phyloP scores from a whole-genome alignment of 2,329 filamentous ascomycete species.

The Colletotrichum sp. region DNA sequence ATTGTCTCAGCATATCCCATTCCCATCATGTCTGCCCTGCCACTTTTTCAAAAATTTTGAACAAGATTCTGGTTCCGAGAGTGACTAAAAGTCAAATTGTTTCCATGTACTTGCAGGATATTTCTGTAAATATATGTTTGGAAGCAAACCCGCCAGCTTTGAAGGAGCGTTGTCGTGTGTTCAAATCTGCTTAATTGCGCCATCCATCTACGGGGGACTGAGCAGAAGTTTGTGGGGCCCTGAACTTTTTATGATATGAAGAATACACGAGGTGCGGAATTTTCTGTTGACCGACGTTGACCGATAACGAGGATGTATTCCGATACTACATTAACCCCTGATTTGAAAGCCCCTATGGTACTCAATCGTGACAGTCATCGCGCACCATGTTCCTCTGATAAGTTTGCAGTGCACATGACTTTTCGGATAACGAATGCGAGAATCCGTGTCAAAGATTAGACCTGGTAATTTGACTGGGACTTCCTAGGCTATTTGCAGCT shows the following conservation, averaged over 20 bases:
- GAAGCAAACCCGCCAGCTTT: not conserved
- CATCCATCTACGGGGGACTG: not conserved
- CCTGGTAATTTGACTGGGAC: not conserved
- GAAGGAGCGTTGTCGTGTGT: not conserved
- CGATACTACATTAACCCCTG: not conserved
- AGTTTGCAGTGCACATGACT: not conserved
- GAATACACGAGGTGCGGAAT: not conserved
- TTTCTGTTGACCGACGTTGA: not conserved
- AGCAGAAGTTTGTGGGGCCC: not conserved
- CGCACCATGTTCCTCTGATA: not conserved
- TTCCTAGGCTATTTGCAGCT: not conserved
- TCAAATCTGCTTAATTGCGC: not conserved
- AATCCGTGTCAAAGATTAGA: not conserved
- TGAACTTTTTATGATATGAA: not conserved
- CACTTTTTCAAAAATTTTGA: not conserved
- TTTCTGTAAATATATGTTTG: not conserved
- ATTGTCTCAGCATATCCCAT: not conserved
- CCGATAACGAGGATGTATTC: not conserved
- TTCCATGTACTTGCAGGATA: not conserved
- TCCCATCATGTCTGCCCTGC: not conserved
- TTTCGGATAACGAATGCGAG: not conserved
- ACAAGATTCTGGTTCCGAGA: not conserved
- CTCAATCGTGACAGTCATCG: not conserved
- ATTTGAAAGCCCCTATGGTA: not conserved
- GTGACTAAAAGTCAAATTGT: accelerated